These are phyloP conservation scores for Fraxinus excelsior DNA, from an alignment of 257 asterid genomes.

Conservation along the genomic window DNA sequence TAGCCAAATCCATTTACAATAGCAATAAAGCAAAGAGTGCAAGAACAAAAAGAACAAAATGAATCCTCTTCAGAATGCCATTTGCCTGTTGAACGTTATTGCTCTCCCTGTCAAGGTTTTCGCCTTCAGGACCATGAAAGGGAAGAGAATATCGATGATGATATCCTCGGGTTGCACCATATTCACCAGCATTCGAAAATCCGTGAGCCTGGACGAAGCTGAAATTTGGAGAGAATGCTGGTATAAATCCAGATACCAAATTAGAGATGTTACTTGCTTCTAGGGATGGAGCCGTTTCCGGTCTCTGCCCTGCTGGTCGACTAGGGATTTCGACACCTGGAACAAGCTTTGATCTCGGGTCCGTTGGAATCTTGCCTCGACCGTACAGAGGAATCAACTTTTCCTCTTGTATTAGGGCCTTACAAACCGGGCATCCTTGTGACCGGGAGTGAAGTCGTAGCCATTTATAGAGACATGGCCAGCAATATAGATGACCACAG, in stretches of 20 bases:
- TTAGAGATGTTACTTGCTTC: conserved; percentile 37
- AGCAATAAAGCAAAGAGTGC: conserved; percentile 40
- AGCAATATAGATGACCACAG: conserved; percentile 61
- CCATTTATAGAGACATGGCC: conserved; percentile 65
- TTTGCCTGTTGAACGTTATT: conserved; percentile 31
- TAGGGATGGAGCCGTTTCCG: conserved; percentile 42
- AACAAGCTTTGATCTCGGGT: conserved; percentile 66
- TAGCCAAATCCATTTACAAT: conserved; percentile 23
- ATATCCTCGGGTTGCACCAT: conserved; percentile 36
- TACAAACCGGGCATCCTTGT: conserved; percentile 60
- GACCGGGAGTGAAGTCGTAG: conserved; percentile 44
- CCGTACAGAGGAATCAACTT: conserved; percentile 71
- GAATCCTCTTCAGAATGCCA: conserved; percentile 52
- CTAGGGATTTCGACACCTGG: conserved; percentile 71
- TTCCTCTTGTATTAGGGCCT: conserved; percentile 60
- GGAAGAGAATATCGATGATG: conserved; percentile 37
- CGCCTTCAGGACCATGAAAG: conserved; percentile 25
- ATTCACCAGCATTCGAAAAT: conserved; percentile 23
- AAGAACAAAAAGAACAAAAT: conserved; percentile 38
- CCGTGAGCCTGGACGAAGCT: conserved; percentile 44
- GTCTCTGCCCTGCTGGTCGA: conserved; percentile 69
- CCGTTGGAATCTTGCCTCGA: conserved; percentile 63
- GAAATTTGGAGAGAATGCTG: conserved; percentile 44
- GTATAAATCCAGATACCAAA: conserved; percentile 50
- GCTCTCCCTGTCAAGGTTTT: conserved; percentile 17